These are phyloP conservation scores for Truncatella angustata DNA, from an alignment of 2,329 filamentous ascomycete genomes.

Conservation along the genomic window DNA sequence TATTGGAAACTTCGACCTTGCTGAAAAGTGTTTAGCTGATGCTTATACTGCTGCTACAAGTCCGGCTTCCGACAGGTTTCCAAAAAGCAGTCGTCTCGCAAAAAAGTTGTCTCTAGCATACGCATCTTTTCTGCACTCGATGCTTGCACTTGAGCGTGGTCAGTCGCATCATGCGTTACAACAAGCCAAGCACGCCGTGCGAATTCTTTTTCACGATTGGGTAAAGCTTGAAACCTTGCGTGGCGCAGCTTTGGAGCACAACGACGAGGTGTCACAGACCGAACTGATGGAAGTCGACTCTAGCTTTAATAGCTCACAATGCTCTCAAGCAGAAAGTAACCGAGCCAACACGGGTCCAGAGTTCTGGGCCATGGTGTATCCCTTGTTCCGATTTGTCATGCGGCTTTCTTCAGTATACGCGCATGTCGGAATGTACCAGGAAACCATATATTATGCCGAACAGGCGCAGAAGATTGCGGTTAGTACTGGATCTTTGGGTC, in stretches of 20 bases:
- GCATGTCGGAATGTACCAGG: slow-evolving; percentile 81
- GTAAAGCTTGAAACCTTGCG: slow-evolving; percentile 44
- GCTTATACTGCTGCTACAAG: slow-evolving; percentile 37
- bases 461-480: slow-evolving; percentile 76
- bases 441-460: slow-evolving; percentile 85
- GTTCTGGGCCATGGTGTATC: slow-evolving; percentile 77
- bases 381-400: slow-evolving; percentile 68
- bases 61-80: slow-evolving; percentile 15
- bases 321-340: slow-evolving; percentile 19
- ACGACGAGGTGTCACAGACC: slow-evolving; percentile 23
- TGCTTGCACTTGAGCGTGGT: slow-evolving; percentile 62
- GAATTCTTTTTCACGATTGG: slow-evolving; percentile 56
- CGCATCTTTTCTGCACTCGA: slow-evolving; percentile 63
- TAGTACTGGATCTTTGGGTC: slow-evolving; percentile 62
- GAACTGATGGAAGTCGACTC: slow-evolving; percentile 24
- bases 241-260: slow-evolving; percentile 13
- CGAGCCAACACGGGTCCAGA: slow-evolving; percentile 52
- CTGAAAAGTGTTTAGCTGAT: slow-evolving; percentile 38
- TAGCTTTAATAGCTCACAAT: slow-evolving; percentile 25
- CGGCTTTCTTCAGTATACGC: slow-evolving; percentile 77
- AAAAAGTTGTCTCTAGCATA: slow-evolving; percentile 56
- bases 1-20: slow-evolving; percentile 64
- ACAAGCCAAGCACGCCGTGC: slow-evolving; percentile 57
- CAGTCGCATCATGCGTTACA: slow-evolving; percentile 56
- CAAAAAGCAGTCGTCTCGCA: slow-evolving; percentile 36